Conservation (phyloP, 176 grass and related monocot species). For the Cenchrus fungigraminus region DNA sequence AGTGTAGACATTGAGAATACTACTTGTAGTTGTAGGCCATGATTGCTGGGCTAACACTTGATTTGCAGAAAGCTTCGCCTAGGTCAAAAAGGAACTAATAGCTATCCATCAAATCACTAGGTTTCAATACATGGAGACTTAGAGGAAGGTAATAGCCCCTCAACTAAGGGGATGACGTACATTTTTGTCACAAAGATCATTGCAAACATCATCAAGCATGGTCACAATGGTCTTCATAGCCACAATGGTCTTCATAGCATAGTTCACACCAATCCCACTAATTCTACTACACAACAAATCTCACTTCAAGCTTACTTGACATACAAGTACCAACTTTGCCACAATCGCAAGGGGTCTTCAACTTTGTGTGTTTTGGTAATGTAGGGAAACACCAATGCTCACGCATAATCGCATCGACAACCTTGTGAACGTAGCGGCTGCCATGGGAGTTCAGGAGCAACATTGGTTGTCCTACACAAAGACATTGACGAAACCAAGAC, state of each 20-base stretch:
- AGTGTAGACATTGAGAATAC: not conserved
- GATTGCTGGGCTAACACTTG: not conserved
- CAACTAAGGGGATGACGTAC: not conserved
- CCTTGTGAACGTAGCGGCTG: not conserved
- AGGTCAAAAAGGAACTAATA: conserved; percentile 8
- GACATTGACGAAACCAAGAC: not conserved
- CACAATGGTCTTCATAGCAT: not conserved
- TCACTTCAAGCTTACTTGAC: not conserved
- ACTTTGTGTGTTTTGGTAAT: not conserved
- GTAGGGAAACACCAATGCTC: not conserved
- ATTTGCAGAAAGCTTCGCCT: not conserved
- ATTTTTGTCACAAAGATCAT: conserved; percentile 8
- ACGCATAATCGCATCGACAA: not conserved
- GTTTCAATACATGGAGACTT: not conserved
- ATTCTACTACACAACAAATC: conserved; percentile 1
- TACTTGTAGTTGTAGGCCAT: not conserved
- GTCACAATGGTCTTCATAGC: not conserved
- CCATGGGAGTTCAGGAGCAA: not conserved
- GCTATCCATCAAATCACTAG: not conserved
- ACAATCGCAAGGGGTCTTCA: not conserved
- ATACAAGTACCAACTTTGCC: not conserved
- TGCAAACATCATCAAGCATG: not conserved
- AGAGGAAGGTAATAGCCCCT: not conserved
- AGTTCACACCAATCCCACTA: not conserved
- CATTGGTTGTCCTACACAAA: not conserved